A percentile compares a stretch with the other conserved stretches of the same genome.
phyloP scores from a whole-genome alignment of 768 basidiomycete species.

The Tulasnella sp. region DNA sequence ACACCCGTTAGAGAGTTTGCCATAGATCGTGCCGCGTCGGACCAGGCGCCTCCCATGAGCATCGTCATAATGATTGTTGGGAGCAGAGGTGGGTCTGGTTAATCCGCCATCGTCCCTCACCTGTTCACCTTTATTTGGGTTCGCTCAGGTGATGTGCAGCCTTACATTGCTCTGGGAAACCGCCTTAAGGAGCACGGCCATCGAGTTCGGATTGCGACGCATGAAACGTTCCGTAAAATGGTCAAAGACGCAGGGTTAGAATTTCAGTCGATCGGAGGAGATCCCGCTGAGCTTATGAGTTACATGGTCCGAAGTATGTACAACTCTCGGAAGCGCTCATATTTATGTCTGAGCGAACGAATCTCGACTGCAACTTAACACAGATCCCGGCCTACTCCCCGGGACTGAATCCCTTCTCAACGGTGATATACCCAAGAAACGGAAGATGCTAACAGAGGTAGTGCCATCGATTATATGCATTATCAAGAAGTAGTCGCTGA shows the following conservation, averaged over 20 bases:
- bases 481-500: neutral
- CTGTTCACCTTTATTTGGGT: neutral
- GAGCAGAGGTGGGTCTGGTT: constrained; percentile 54
- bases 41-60: constrained; percentile 47
- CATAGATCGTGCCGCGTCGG: constrained; percentile 43
- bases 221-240: constrained; percentile 61
- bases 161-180: constrained; percentile 62
- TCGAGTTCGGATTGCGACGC: constrained; percentile 64
- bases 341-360: neutral
- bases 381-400: constrained; percentile 68
- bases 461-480: neutral
- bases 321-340: neutral
- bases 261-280: constrained; percentile 64
- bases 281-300: constrained; percentile 67
- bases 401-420: constrained; percentile 61
- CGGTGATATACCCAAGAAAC: constrained; percentile 63
- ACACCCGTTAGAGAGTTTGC: constrained; percentile 56
- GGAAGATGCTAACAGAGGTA: constrained; percentile 59
- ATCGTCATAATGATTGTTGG: constrained; percentile 72
- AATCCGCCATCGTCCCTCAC: neutral
- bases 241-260: constrained; percentile 58
- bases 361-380: neutral
- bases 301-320: constrained; percentile 71
- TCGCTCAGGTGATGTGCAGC: constrained; percentile 64
- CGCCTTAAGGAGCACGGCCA: constrained; percentile 56